phyloP scores from a whole-genome alignment of 768 basidiomycete species.

The Collybia mongolica region DNA sequence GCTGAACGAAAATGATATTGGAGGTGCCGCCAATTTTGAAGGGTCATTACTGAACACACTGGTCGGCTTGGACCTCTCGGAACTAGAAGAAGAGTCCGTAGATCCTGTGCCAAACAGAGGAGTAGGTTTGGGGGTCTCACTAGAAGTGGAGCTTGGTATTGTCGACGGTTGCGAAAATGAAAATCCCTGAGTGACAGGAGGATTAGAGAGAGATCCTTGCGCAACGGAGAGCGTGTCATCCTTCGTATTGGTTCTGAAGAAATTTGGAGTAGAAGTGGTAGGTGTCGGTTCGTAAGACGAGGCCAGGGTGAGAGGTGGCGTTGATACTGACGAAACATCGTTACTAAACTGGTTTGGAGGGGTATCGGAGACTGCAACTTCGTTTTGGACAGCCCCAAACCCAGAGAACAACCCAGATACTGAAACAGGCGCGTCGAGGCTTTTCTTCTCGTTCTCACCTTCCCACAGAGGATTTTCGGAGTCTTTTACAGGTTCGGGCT shows the following conservation, averaged over 20 bases:
- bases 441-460: conserved; percentile 26
- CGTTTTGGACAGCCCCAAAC: neutral
- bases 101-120: conserved; percentile 18
- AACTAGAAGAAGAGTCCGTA: conserved; percentile 7
- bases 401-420: conserved; percentile 1
- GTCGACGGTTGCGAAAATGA: conserved; percentile 8
- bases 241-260: neutral
- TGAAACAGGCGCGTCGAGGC: conserved; percentile 5
- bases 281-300: neutral
- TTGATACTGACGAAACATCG: neutral
- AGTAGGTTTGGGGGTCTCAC: conserved; percentile 11
- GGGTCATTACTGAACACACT: neutral
- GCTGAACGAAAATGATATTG: conserved; percentile 25
- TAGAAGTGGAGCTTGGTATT: neutral
- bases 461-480: conserved; percentile 44
- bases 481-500: conserved; percentile 32
- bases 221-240: neutral
- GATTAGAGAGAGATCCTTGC: neutral
- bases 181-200: neutral
- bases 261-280: too few species aligned
- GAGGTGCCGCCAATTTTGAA: conserved; percentile 18
- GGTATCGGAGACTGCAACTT: neutral
- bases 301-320: neutral
- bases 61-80: conserved; percentile 14
- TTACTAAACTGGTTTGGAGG: neutral